Percentiles rank a stretch among this genome's conserved stretches.
phyloP scores from a whole-genome alignment of 108 stramenopile species.

The Skeletonema costatum region DNA sequence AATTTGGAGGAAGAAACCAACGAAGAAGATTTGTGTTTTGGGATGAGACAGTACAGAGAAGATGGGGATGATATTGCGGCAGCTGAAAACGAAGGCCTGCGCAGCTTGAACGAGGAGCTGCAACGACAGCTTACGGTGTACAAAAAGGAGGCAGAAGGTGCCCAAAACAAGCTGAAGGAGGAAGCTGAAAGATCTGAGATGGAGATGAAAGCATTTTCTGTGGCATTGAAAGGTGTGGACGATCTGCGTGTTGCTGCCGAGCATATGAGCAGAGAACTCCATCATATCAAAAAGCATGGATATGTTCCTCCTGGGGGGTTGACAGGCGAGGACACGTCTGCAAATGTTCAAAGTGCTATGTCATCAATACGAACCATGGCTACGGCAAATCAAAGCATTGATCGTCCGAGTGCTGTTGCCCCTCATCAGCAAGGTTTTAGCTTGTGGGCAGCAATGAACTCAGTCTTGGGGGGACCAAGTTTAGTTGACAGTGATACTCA shows the following conservation, averaged over 20 bases:
- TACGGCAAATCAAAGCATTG: conserved; percentile 45
- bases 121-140: conserved; percentile 37
- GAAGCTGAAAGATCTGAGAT: conserved; percentile 45
- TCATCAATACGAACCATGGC: conserved; percentile 43
- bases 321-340: conserved; percentile 31
- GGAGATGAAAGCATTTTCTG: conserved; percentile 57
- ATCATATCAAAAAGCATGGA: conserved; percentile 41
- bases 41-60: conserved; percentile 25
- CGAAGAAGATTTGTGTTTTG: conserved; percentile 47
- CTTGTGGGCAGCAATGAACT: conserved; percentile 44
- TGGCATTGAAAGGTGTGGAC: conserved; percentile 52
- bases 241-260: conserved; percentile 48
- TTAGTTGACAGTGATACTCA: background rate
- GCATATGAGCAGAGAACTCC: conserved; percentile 49
- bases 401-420: conserved; percentile 13
- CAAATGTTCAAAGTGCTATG: conserved; percentile 40
- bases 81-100: conserved; percentile 45
- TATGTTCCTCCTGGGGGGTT: conserved; percentile 44
- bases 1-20: conserved; percentile 41
- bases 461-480: conserved; percentile 18
- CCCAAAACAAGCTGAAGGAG: conserved; percentile 30
- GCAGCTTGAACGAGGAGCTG: conserved; percentile 38
- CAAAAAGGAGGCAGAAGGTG: conserved; percentile 32
- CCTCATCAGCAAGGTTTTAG: conserved; percentile 21
- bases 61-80: conserved; percentile 10